Evolutionary conservation across 768 basidiomycete genomes (phyloP).

Genomic region (Exsudoporus frostii): DNA sequence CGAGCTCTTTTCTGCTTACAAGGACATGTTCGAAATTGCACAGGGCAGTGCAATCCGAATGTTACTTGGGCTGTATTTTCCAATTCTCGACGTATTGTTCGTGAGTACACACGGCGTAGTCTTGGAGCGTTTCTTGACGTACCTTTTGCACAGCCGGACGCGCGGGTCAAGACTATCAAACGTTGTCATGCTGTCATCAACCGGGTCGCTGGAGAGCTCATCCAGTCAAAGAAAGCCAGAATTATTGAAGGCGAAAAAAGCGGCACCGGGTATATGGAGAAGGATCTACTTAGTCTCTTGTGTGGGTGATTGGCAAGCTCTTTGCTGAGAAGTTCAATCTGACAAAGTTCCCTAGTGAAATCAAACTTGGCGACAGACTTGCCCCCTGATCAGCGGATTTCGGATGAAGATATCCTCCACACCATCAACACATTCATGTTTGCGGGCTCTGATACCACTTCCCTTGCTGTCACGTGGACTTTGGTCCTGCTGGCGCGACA

Average conservation of each 20-base stretch:
- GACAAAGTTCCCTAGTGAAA: constrained; percentile 53
- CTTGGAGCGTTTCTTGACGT: background rate
- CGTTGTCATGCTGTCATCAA: constrained; percentile 61
- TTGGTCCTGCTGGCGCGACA: constrained; percentile 70
- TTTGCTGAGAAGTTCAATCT: background rate
- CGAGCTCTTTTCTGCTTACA: constrained; percentile 74
- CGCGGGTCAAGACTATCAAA: constrained; percentile 45
- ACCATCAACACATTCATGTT: constrained; percentile 90
- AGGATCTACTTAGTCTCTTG: constrained; percentile 75
- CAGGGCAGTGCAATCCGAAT: constrained; percentile 47
- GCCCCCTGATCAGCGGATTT: constrained; percentile 66
- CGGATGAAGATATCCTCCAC: constrained; percentile 83
- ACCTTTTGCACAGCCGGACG: constrained; percentile 46
- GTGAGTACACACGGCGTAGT: constrained; percentile 38
- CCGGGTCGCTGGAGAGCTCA: constrained; percentile 67
- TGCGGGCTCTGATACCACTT: constrained; percentile 86
- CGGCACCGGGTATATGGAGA: constrained; percentile 53
- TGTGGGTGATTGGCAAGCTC: constrained; percentile 44
- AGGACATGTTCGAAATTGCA: constrained; percentile 78
- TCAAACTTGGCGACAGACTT: constrained; percentile 76
- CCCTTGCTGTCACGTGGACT: constrained; percentile 81
- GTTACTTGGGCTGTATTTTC: constrained; percentile 55
- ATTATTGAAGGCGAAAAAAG: constrained; percentile 57
- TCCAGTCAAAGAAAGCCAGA: constrained; percentile 76
- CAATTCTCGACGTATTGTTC: constrained; percentile 50